phyloP scores from a whole-genome alignment of 768 basidiomycete genomes.

The Coprinellus micaceus region DNA sequence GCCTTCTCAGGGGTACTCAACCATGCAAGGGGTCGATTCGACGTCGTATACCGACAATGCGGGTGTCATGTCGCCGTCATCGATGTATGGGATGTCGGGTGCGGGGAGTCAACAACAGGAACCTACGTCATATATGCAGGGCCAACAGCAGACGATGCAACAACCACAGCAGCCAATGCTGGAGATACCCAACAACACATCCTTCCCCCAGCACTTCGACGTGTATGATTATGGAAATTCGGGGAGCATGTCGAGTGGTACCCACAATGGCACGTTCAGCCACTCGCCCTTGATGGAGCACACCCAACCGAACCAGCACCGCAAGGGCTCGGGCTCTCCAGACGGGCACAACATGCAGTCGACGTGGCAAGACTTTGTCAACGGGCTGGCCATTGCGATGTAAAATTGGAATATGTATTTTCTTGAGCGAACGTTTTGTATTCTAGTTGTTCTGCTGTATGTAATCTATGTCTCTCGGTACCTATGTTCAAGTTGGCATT shows the following conservation, averaged over 20 bases:
- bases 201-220: slow-evolving; percentile 69
- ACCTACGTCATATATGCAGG: slow-evolving; percentile 29
- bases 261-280: neutral
- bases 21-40: slow-evolving; percentile 9
- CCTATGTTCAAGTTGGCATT: neutral
- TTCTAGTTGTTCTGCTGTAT: slow-evolving; percentile 1
- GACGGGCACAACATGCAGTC: slow-evolving; percentile 54
- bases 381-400: slow-evolving; percentile 30
- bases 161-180: slow-evolving; percentile 19
- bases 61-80: slow-evolving; percentile 38
- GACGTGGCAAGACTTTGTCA: slow-evolving; percentile 65
- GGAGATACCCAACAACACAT: slow-evolving; percentile 1
- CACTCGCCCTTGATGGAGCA: slow-evolving; percentile 9
- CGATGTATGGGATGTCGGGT: slow-evolving; percentile 43
- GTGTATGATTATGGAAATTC: slow-evolving; percentile 64
- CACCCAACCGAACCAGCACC: slow-evolving; percentile 20
- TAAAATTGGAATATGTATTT: slow-evolving; percentile 11
- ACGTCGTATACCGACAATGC: slow-evolving; percentile 27
- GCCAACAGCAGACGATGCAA: slow-evolving; percentile 27
- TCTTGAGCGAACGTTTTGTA: too few relatives aligned
- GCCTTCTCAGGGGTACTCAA: slow-evolving; percentile 3
- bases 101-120: slow-evolving; percentile 31
- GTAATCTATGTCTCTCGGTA: neutral
- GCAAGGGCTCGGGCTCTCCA: slow-evolving; percentile 51
- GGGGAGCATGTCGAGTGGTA: slow-evolving; percentile 25